Conservation (phyloP, 1,139 yeast species). For the Candida tetrigidarum region DNA sequence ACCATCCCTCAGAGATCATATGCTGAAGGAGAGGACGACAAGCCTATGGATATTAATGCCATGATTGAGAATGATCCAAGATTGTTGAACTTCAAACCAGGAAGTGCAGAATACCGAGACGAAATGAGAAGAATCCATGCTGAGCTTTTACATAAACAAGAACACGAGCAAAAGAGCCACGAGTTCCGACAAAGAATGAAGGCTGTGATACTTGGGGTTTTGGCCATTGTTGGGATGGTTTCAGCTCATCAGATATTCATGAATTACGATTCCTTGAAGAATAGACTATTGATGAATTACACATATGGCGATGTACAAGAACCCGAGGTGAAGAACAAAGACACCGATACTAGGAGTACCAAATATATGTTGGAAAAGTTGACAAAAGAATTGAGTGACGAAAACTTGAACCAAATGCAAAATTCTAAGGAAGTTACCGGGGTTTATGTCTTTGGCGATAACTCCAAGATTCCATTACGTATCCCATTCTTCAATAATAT, state of each 20-base stretch:
- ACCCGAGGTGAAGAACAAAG: conserved; percentile 29
- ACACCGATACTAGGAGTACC: conserved; percentile 30
- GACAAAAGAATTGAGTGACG: conserved; percentile 36
- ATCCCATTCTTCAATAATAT: conserved; percentile 66
- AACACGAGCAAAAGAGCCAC: conserved; percentile 24
- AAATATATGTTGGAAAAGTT: conserved; percentile 29
- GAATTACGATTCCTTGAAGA: conserved; percentile 40
- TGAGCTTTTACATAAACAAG: conserved; percentile 28
- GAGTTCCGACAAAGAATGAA: conserved; percentile 41
- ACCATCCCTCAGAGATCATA: conserved; percentile 13
- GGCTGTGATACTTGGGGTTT: conserved; percentile 36
- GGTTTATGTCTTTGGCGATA: conserved; percentile 43
- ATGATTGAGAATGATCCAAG: conserved; percentile 39
- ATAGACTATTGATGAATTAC: conserved; percentile 26
- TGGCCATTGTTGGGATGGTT: conserved; percentile 36
- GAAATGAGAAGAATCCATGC: conserved; percentile 33
- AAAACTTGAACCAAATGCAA: conserved; percentile 25
- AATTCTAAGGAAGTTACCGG: conserved; percentile 35
- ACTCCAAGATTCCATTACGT: conserved; percentile 59
- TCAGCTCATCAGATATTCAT: conserved; percentile 44
- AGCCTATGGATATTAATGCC: conserved; percentile 25
- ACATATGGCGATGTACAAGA: conserved; percentile 36
- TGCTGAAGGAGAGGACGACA: conserved; percentile 20
- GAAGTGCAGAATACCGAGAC: conserved; percentile 45
- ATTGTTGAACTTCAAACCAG: conserved; percentile 30